Evolutionary conservation across 495 filamentous ascomycete genomes (phyloP).

Genomic region (Hypoxylon fragiforme): DNA sequence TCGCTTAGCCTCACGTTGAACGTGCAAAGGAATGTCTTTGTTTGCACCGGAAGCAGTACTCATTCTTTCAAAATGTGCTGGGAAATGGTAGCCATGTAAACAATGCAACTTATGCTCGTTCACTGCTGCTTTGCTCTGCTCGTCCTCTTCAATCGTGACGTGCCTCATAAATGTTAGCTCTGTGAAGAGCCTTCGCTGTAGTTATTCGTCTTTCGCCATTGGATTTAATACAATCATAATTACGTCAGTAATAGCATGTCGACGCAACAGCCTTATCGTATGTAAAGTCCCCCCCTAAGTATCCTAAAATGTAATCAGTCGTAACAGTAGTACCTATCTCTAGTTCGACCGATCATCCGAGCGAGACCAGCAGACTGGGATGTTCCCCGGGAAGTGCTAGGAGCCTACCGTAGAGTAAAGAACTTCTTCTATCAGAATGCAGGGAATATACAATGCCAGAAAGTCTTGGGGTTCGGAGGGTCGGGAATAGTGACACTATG

Average conservation of each 20-base stretch:
- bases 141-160: background rate
- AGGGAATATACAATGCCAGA: constrained; percentile 1
- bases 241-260: background rate
- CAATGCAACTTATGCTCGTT: constrained; percentile 5
- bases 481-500: constrained; percentile 19
- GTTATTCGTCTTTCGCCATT: too few relatives aligned
- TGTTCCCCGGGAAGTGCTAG: constrained; percentile 3
- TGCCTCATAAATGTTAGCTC: constrained; percentile 1
- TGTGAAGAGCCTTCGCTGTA: too few relatives aligned
- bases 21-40: constrained; percentile 8
- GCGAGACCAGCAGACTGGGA: background rate
- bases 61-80: background rate
- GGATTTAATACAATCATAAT: too few relatives aligned
- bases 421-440: constrained; percentile 2
- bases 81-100: background rate
- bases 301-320: background rate
- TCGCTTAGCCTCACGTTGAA: too few relatives aligned
- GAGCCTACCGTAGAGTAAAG: background rate
- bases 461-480: constrained; percentile 16
- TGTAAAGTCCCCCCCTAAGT: background rate
- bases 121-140: background rate
- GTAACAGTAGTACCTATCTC: background rate
- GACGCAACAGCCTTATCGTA: constrained; percentile 4
- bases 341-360: constrained; percentile 16
- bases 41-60: constrained; percentile 13